phyloP scores from a whole-genome alignment of 106 monocot species.

The Dactylorhiza incarnata region DNA sequence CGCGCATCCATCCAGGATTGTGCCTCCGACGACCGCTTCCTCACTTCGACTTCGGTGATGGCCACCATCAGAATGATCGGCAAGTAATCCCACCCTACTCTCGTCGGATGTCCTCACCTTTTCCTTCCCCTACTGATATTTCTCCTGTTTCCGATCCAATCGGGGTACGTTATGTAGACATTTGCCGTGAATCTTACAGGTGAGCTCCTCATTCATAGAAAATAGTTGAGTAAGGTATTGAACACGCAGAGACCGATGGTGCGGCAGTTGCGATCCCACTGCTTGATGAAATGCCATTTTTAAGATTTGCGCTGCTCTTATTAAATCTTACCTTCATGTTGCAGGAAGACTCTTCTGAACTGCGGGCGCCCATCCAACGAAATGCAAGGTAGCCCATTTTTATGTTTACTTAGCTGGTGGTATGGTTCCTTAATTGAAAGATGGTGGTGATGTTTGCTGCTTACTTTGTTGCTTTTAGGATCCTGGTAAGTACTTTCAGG shows the following conservation, averaged over 20 bases:
- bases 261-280: neutral
- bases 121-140: neutral
- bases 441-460: neutral
- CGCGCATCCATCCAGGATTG: too few relatives aligned
- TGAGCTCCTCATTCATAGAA: conserved; percentile 11
- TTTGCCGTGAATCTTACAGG: conserved; percentile 93
- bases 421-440: neutral
- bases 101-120: neutral
- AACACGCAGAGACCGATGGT: conserved; percentile 79
- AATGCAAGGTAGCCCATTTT: conserved; percentile 61
- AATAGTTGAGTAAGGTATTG: neutral
- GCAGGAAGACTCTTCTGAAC: conserved; percentile 89
- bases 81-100: conserved; percentile 10
- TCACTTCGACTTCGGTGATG: conserved; percentile 4
- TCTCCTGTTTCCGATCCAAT: conserved; percentile 4
- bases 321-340: neutral
- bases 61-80: conserved; percentile 51
- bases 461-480: conserved; percentile 37
- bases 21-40: too few relatives aligned
- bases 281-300: conserved; percentile 20
- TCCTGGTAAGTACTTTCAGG: conserved; percentile 64
- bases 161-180: conserved; percentile 45
- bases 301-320: neutral
- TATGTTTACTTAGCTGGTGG: conserved; percentile 1
- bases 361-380: conserved; percentile 93